Base-by-base conservation (phyloP, 306 rosid species). In the Rubus parviflorus region DNA sequence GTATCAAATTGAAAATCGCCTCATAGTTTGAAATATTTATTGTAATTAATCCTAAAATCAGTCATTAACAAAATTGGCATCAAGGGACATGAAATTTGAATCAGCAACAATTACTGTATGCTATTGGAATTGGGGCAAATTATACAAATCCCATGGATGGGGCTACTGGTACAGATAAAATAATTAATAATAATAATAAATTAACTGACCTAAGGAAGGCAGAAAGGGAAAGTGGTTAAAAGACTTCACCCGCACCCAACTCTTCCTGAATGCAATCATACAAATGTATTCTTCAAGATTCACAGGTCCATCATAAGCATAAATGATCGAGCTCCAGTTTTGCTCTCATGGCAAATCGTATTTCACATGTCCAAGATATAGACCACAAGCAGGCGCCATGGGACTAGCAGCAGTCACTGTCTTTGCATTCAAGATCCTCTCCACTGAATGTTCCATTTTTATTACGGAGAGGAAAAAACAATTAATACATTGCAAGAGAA, bases 321-420 rank as follows among this genome's bases (percentile, higher is more conserved):
- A 64, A 35, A 35, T 15, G 77, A 7, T 47, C 2, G 11, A 58
- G 30, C n/a, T 23, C 10, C 19, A 6, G 56, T 58, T 5, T 16
- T 23, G 11, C 10, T 61, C n/a, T 78, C 73, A 81, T 9, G 93
- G 90, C 68, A 88, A 81, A 77, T 95, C 93, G 60, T 90, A 95
- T 74, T 84, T 90, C 53, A 95, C 99, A 68, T 82, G 92, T 68
- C 91, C 97, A 38, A 95, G 92, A 79, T 89, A 92, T 20, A 95
- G 96, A 75, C 99, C 99, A 38, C 87, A 88, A 1, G 96, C 85
- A 0, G 99, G 99, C n/a, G 99, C 99, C 99, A 95, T 95, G 38
- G 97, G 95, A 85, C 97, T 89, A 51, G 97, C 74, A 54, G 97
- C 92, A 37, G 86, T 85, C 74, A 95, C 88, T 23, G 60, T 62